Conservation (phyloP, 139 green algal genomes). For the Gonium pectorale region DNA sequence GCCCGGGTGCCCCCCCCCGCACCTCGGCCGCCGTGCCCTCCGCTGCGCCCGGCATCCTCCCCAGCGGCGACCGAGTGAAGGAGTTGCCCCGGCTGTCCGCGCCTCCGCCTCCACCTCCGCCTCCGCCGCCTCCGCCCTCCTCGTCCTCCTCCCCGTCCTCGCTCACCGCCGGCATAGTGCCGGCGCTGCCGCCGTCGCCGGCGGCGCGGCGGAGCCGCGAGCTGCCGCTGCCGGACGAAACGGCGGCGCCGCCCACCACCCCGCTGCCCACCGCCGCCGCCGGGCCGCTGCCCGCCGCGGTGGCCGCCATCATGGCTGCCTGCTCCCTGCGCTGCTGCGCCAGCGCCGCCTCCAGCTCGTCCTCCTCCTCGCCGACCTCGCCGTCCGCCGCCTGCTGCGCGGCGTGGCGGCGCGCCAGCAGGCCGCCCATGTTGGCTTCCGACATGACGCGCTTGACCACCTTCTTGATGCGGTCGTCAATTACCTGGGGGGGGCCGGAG, state of each 20-base stretch:
- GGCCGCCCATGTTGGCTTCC: conserved; percentile 48
- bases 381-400: conserved; percentile 26
- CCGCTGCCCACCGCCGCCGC: not conserved
- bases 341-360: conserved; percentile 59
- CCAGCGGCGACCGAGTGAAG: conserved; percentile 9
- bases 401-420: conserved; percentile 17
- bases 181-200: not conserved
- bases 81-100: not conserved
- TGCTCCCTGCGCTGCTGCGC: conserved; percentile 51
- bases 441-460: conserved; percentile 62
- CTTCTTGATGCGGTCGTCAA: conserved; percentile 63
- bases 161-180: conserved; percentile 33
- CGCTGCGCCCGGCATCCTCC: conserved; percentile 1
- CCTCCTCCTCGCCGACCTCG: conserved; percentile 50
- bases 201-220: conserved; percentile 23
- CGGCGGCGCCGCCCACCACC: not conserved
- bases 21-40: not conserved
- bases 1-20: not conserved
- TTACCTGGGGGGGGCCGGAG: conserved; percentile 45
- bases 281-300: not conserved
- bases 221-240: not conserved
- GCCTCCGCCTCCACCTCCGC: not conserved
- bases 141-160: conserved; percentile 51
- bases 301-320: conserved; percentile 39
- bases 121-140: not conserved